Evolutionary conservation across 257 asterid genomes (phyloP).

Genomic region (Forsythia suspensa): DNA sequence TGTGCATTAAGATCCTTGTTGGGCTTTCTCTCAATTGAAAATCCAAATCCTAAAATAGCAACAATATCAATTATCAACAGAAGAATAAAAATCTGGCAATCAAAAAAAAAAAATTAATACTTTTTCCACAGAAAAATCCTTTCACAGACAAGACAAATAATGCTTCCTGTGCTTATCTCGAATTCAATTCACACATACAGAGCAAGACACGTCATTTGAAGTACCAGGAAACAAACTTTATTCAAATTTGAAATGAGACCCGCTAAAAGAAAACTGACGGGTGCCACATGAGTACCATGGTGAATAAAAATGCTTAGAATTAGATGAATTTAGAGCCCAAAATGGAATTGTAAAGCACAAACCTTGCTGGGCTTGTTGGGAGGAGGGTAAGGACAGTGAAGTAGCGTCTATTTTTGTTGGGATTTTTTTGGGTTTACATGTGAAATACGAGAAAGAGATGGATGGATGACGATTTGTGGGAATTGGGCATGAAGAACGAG

Average conservation of each 20-base stretch:
- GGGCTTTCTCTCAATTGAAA: constrained; percentile 32
- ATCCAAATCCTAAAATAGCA: constrained; percentile 37
- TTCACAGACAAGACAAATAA: too few species aligned
- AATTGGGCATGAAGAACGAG: not conserved
- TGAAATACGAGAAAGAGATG: not conserved
- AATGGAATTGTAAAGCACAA: too few species aligned
- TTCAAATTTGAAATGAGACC: too few species aligned
- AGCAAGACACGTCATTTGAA: not conserved
- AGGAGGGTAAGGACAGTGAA: not conserved
- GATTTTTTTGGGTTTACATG: not conserved
- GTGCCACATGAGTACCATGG: too few species aligned
- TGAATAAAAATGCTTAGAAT: too few species aligned
- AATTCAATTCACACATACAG: not conserved
- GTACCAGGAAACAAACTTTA: not conserved
- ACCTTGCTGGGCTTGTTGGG: constrained; percentile 13
- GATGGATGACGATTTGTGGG: not conserved
- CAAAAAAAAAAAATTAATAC: not conserved
- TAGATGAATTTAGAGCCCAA: too few species aligned
- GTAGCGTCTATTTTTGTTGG: not conserved
- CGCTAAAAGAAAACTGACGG: too few species aligned
- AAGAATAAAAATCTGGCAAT: not conserved
- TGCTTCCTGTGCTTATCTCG: not conserved
- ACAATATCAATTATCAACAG: not conserved
- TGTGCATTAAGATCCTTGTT: constrained; percentile 34
- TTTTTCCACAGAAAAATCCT: too few species aligned